Conservation (phyloP, 441 rosid species). For the Populus hybrid region DNA sequence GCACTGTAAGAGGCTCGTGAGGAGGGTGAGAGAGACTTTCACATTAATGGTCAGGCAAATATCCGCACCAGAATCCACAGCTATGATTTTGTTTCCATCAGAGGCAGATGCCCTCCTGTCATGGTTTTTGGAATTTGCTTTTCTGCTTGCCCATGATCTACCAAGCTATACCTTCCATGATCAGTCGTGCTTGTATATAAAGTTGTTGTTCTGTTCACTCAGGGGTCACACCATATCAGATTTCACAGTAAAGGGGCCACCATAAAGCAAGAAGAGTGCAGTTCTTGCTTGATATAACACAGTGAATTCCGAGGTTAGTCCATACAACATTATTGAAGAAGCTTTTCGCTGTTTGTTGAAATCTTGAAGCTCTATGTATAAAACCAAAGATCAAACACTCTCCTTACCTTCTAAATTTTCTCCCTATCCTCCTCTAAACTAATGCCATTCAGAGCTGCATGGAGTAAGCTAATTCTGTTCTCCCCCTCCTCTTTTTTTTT, state of each 20-base stretch:
- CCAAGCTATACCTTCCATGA: neutral
- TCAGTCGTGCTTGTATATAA: neutral
- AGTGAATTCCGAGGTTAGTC: neutral
- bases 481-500: neutral
- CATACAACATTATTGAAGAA: neutral
- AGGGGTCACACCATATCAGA: neutral
- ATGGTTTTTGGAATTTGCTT: neutral
- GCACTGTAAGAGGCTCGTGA: neutral
- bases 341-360: neutral
- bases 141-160: neutral
- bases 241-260: neutral
- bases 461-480: neutral
- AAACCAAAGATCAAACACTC: neutral
- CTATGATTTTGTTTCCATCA: constrained; percentile 13
- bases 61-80: constrained; percentile 4
- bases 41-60: constrained; percentile 9
- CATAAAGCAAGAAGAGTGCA: too few species aligned
- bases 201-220: neutral
- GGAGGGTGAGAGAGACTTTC: neutral
- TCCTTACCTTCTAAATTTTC: neutral
- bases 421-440: neutral
- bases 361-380: neutral
- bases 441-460: neutral
- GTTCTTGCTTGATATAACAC: neutral
- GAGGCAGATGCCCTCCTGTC: neutral